Evolutionary conservation across 2,329 filamentous ascomycete species (phyloP), one percentile per base, ranked within the genome.

Genomic region (Anthostomella pinea): DNA sequence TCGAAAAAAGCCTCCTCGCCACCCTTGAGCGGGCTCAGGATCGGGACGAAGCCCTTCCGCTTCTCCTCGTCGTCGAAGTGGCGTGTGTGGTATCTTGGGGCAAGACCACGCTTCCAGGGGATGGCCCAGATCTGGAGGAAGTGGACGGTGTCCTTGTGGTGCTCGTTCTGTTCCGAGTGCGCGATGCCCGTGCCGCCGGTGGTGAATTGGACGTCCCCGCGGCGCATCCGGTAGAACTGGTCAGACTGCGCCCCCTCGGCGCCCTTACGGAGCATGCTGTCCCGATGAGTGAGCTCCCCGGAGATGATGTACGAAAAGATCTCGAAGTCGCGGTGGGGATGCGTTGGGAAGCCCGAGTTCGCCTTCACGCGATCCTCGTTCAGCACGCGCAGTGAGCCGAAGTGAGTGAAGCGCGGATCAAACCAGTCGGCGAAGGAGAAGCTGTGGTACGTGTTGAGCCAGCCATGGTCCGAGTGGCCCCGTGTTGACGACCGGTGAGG

Each of bases 101-200:
- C 72, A 30, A 95, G 70, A 1, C 85, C 83, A 15, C 72, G 66
- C 60, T 80, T 81, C 76, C 87, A 90, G 0, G 87, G 87, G 32
- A 87, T 69, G 1, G 83, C 87, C 88, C 87, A 95, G 52, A 95
- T 94, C 64, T 95, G 88, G 21, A 95, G 67, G 57, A 94, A 94
- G 58, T 94, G 87, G 9, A 87, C 84, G 16, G 83, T 79, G 28
- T 86, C 77, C 10, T 73, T 65, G 35, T 67, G 60, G 59, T 87
- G 81, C 64, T 93, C 81, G 63, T 91, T 93, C 65, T 83, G 80
- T 65, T 95, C 88, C 6, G 80, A 85, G 62, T 95, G 87, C 2
- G 87, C 78, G 53, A 95, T 78, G 52, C 81, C 81, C 5, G 79
- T 88, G 36, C 88, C 88, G n/a, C 86, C 88, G 10, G 83, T 89